These are phyloP conservation scores for Corniculantispora saksenae DNA, from an alignment of 2,329 filamentous ascomycete genomes.

Conservation along the genomic window DNA sequence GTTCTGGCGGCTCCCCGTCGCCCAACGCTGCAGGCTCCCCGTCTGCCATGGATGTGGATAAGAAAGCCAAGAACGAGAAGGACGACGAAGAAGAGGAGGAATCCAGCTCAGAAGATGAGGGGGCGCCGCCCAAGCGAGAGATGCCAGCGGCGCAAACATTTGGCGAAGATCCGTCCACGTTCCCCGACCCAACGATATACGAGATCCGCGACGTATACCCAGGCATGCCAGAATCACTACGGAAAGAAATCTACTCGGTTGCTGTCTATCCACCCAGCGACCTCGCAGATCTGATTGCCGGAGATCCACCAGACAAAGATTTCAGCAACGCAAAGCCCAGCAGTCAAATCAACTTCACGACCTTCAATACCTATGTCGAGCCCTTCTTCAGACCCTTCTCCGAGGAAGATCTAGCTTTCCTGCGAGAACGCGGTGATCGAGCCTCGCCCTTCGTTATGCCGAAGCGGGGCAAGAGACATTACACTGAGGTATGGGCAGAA, in stretches of 20 bases:
- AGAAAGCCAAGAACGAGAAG: constrained; percentile 42
- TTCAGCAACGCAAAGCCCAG: constrained; percentile 92
- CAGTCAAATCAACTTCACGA: constrained; percentile 90
- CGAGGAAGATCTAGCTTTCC: constrained; percentile 90
- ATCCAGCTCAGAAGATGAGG: constrained; percentile 59
- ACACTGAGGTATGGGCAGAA: constrained; percentile 89
- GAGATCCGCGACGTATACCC: constrained; percentile 77
- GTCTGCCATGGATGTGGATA: constrained; percentile 61
- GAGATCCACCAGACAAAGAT: constrained; percentile 88
- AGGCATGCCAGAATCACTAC: constrained; percentile 81
- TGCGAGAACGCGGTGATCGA: constrained; percentile 87
- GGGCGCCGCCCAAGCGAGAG: constrained; percentile 61
- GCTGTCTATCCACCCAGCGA: constrained; percentile 79
- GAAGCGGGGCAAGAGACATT: constrained; percentile 79
- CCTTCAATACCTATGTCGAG: constrained; percentile 90
- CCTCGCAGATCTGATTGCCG: constrained; percentile 81
- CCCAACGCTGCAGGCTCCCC: constrained; percentile 54
- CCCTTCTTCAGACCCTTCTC: constrained; percentile 86
- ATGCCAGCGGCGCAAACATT: constrained; percentile 83
- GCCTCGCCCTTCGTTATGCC: constrained; percentile 83
- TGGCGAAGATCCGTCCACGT: constrained; percentile 88
- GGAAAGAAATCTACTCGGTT: constrained; percentile 85
- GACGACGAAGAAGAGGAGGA: constrained; percentile 47
- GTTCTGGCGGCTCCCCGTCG: constrained; percentile 62
- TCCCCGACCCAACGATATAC: constrained; percentile 89